phyloP scores from a whole-genome alignment of 148 eudicot genomes.

The Agrostemma githago region DNA sequence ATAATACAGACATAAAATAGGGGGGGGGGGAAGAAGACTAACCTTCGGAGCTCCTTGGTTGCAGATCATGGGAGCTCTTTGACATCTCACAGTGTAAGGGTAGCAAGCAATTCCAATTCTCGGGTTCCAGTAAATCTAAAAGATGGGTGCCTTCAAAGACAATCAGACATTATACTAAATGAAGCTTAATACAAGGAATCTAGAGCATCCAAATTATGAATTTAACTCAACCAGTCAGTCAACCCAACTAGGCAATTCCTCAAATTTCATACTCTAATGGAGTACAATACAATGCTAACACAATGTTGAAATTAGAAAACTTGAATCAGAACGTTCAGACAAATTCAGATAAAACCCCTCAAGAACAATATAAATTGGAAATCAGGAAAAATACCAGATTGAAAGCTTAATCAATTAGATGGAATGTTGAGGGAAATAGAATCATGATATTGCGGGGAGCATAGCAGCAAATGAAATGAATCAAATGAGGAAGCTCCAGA shows the following conservation, averaged over 20 bases:
- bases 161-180: neutral
- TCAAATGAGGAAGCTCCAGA: neutral
- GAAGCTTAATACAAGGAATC: no score
- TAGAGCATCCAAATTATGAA: no score
- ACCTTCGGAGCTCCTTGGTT: slow-evolving; percentile 28
- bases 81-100: slow-evolving; percentile 25
- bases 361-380: no score
- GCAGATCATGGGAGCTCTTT: slow-evolving; percentile 26
- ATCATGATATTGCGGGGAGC: neutral
- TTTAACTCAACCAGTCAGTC: no score
- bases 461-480: neutral
- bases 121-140: neutral
- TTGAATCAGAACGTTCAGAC: no score
- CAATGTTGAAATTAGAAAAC: no score
- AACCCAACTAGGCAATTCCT: no score
- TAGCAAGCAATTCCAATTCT: slow-evolving; percentile 11
- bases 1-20: neutral
- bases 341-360: no score
- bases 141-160: slow-evolving; percentile 6
- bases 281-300: neutral
- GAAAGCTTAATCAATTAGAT: neutral
- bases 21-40: neutral
- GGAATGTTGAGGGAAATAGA: neutral
- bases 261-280: no score
- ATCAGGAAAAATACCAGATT: neutral